Conservation (phyloP, 1,284 basidiomycete genomes). For the Termitomyces sp. region DNA sequence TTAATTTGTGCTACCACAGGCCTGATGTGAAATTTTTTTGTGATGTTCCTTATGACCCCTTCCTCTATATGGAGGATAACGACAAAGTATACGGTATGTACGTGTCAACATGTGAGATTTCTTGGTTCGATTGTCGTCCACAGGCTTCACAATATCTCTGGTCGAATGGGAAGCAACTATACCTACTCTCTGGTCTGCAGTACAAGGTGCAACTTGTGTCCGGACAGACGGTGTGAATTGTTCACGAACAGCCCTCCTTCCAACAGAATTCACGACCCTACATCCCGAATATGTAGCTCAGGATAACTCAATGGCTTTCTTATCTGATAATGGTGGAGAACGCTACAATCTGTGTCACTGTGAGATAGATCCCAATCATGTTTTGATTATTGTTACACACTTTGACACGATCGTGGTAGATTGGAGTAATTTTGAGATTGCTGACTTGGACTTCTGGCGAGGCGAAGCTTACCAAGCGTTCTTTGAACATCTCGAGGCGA, state of each 20-base stretch:
- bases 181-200: constrained; percentile 61
- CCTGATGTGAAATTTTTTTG: constrained; percentile 77
- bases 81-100: constrained; percentile 63
- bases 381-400: neutral
- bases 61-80: constrained; percentile 72
- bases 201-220: constrained; percentile 1
- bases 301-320: constrained; percentile 70
- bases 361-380: constrained; percentile 30
- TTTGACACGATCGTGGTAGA: constrained; percentile 32
- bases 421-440: constrained; percentile 88
- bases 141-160: constrained; percentile 75
- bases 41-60: constrained; percentile 75
- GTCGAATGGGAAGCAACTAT: constrained; percentile 79
- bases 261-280: constrained; percentile 59
- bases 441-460: constrained; percentile 78
- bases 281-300: constrained; percentile 66
- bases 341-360: constrained; percentile 81
- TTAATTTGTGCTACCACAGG: constrained; percentile 26
- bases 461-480: constrained; percentile 71
- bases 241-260: neutral
- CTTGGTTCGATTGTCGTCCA: neutral
- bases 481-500: constrained; percentile 73
- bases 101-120: neutral
- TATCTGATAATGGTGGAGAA: constrained; percentile 70
- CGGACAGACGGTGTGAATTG: neutral